Base-by-base conservation (phyloP, 768 basidiomycete genomes). In the Macrocybe gigantea region DNA sequence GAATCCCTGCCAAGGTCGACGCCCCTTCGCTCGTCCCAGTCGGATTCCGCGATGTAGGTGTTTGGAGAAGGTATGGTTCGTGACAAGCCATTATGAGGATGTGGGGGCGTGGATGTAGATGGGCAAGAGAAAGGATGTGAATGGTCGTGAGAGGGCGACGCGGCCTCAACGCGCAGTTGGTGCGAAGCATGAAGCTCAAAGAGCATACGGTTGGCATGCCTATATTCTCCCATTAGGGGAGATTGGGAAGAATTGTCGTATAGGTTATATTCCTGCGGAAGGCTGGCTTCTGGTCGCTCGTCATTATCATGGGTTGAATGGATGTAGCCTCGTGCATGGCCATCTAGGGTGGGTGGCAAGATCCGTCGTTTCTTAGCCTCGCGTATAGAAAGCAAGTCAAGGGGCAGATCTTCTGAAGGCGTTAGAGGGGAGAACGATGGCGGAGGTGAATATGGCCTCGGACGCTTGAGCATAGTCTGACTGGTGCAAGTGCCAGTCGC, bases 141-240 rank as follows among this genome's bases (percentile, higher is more conserved):
- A 22, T 22, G 2, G 22, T 22, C 22, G 22, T 22, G 22, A 22
- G 22, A 22, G 22, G 22, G 4, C 4, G 22, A 22, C 22, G 22
- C 22, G 22, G 22, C 22, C 22, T 80, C 49, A 33, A 79, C 66
- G 43, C 85, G 74, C 56, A 86, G 83, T 46, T 84, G 79, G 53
- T 85, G 74, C 15, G 83, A 71, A 35, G 79, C 71, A 55, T 90
- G 88, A 44, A 89, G 60, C 56, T 88, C 80, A 48, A 84, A 80
- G 34, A 91, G 76, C 53, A 86, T 65, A 41, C 55, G 74, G 63
- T 91, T 91, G 48, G 77, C 69, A 32, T 70, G 66, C 58, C 75
- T 75, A 67, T 90, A 91, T 52, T 75, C 65, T 56, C 65, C 57
- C 44, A 56, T 30, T n/a, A 29, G 32, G 9, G 9, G 35, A 37